Base-by-base conservation (phyloP, 2,329 filamentous ascomycete species). In the Colletotrichum noveboracense region DNA sequence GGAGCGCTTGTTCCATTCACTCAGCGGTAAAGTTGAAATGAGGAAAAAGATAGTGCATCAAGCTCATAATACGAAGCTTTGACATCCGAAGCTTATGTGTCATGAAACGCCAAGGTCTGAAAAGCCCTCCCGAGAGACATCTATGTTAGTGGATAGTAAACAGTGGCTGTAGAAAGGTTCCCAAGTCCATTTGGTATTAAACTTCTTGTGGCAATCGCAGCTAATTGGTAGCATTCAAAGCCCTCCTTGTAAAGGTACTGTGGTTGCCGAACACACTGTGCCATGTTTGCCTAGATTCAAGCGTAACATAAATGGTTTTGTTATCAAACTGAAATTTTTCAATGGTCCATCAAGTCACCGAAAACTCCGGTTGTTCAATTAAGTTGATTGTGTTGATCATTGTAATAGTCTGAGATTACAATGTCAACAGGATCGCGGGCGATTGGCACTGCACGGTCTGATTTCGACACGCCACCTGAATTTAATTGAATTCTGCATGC, bases 271-370 rank as follows among this genome's bases (percentile, higher is more conserved):
- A n/a, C 9, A n/a, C 38, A 3, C 1, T 4, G 1, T 43, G 18
- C 5, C 38, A 43, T 43, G 18, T 18, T 43, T 12, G 38, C 38
- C 18, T 12, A 0, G 38, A 43, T 3, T 43, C 1, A n/a, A n/a
- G 38, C 38, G 18, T 43, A 48, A 48, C 18, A 48, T 48, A 21
- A 9, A n/a, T 48, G 18, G 38, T 1, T 2, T n/a, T 12, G 38
- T 48, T 12, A 2, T 2, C 18, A 48, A 48, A 48, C 1, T 48
- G 0, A 0, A 12, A 6, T 0, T 48, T 18, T 3, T 38, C 36
- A 43, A 18, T 10, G 0, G 2, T 9, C 36, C 0, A 38, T 38
- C 16, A 38, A 18, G 16, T 18, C 1, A 43, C n/a, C 0, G 36
- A 48, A 48, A n/a, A 12, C 5, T 7, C 6, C 0, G 38, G 38